phyloP scores from a whole-genome alignment of 371 early-diverging fungal species.

The Mucor irregularis region DNA sequence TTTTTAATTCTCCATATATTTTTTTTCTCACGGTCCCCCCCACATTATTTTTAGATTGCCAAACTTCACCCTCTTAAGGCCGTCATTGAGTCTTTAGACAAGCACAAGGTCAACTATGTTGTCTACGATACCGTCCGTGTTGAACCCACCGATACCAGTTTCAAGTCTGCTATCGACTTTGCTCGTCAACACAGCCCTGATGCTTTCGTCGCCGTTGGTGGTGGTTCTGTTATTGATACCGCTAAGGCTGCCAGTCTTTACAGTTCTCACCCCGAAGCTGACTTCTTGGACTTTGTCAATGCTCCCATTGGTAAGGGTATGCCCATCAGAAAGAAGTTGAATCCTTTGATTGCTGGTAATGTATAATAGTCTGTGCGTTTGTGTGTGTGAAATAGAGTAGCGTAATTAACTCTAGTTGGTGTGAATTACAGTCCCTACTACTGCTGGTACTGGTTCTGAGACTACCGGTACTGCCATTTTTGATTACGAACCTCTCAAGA shows the following conservation, averaged over 20 bases:
- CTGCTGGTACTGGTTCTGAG: conserved; percentile 90
- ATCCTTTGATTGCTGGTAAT: conserved; percentile 82
- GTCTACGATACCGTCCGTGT: conserved; percentile 80
- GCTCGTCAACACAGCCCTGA: conserved; percentile 75
- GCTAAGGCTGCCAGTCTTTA: conserved; percentile 92
- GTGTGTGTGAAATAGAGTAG: too few relatives aligned
- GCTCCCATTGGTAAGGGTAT: conserved; percentile 90
- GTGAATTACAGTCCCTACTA: conserved; percentile 72
- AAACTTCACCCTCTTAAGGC: conserved; percentile 76
- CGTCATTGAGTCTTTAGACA: conserved; percentile 78
- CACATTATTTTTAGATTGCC: conserved; percentile 41
- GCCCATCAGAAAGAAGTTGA: conserved; percentile 70
- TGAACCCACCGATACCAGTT: conserved; percentile 83
- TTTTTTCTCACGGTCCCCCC: conserved; percentile 21
- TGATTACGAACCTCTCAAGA: conserved; percentile 80
- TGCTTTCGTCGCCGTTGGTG: conserved; percentile 90
- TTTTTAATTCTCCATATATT: background rate
- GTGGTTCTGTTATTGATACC: conserved; percentile 93
- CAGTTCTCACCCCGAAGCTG: conserved; percentile 78
- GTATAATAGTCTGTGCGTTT: too few relatives aligned
- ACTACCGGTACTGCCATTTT: conserved; percentile 92
- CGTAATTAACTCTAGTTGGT: too few relatives aligned
- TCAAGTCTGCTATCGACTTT: conserved; percentile 80
- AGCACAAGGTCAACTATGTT: conserved; percentile 67
- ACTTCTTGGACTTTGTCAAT: conserved; percentile 91